These are phyloP conservation scores for Beauveria scarabaeidicola DNA, from an alignment of 2,329 filamentous ascomycete genomes.

Conservation along the genomic window DNA sequence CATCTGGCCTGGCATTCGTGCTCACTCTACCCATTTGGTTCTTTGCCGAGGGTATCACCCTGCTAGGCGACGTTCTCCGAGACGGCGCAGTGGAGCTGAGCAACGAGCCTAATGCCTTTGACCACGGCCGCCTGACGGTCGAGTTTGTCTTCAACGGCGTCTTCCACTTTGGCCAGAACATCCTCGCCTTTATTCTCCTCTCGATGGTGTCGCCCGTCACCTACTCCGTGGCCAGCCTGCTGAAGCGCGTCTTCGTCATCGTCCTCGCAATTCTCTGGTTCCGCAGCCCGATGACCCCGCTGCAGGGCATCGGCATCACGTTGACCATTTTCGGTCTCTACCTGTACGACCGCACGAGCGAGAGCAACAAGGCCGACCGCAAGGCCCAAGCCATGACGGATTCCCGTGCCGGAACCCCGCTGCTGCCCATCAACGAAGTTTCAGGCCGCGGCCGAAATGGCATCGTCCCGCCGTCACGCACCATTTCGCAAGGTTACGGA, in stretches of 20 bases:
- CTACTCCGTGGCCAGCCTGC: slow-evolving; percentile 89
- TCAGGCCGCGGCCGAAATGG: background rate
- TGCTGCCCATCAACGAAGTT: slow-evolving; percentile 55
- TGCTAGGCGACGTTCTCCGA: slow-evolving; percentile 69
- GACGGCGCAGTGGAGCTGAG: slow-evolving; percentile 66
- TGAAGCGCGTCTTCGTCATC: slow-evolving; percentile 97
- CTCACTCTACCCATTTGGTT: slow-evolving; percentile 89
- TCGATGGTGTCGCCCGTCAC: slow-evolving; percentile 94
- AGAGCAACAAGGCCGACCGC: slow-evolving; percentile 79
- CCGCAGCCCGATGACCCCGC: slow-evolving; percentile 71
- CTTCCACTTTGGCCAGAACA: slow-evolving; percentile 94
- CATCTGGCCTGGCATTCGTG: slow-evolving; percentile 84
- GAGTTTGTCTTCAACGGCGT: slow-evolving; percentile 96
- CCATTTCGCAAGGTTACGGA: slow-evolving; percentile 33
- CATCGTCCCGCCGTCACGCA: background rate
- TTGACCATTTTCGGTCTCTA: slow-evolving; percentile 91
- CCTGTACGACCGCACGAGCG: slow-evolving; percentile 86
- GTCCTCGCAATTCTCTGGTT: slow-evolving; percentile 95
- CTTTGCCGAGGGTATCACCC: slow-evolving; percentile 73
- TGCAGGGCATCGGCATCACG: slow-evolving; percentile 77
- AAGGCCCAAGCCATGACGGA: slow-evolving; percentile 59
- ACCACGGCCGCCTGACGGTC: slow-evolving; percentile 63
- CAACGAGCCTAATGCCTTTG: slow-evolving; percentile 56
- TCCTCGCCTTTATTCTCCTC: slow-evolving; percentile 84
- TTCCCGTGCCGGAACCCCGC: slow-evolving; percentile 28